Base-by-base conservation (phyloP, 1,284 basidiomycete genomes). In the Grifola frondosa region DNA sequence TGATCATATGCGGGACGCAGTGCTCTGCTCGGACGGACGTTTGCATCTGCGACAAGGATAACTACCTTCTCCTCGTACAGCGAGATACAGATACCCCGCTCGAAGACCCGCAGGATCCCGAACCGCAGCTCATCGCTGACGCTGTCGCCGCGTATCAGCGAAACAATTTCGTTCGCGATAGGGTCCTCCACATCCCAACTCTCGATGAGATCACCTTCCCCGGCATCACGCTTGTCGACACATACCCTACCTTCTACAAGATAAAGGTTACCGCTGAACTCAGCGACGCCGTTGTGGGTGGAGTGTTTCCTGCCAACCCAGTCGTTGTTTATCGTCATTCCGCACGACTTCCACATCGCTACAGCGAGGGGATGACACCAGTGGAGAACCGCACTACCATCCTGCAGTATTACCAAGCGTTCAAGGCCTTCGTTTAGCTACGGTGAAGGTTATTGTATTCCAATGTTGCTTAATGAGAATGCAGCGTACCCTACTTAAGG, bases 81-180 rank as follows among this genome's bases (percentile, higher is more conserved):
- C 57, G 62, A 46, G 58, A 60, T 42, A 65, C 62, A 48, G 45
- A 48, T 13, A 21, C 23, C 23, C 7, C 7, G 7, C 42, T 42
- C 15, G 17, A 23, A 5, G 49, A 49, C 23, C 24, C 13, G 8
- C 23, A 30, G 8, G 52, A 65, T 40, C 59, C 62, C 8, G 54
- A 60, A 30, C 52, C 63, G 13, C 65, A 65, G 51, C 54, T 68
- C 21, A 56, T 71, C 19, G 64, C 64, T 20, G 57, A 59, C 37
- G 66, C 67, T 8, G 59, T 71, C 33, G 67, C 64, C 4, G 66
- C 67, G 10, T 69, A 67, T 50, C 29, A 54, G 12, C 30, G 48
- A 23, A 67, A 65, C 37, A 66, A 68, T n/a, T n/a, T 37, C 13
- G 25, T 16, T 42, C 21, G 8, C 55, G 52, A n/a, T n/a, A 26